Conservation (phyloP, 164 flowering plant genomes). For the Chimonanthus salicifolius region DNA sequence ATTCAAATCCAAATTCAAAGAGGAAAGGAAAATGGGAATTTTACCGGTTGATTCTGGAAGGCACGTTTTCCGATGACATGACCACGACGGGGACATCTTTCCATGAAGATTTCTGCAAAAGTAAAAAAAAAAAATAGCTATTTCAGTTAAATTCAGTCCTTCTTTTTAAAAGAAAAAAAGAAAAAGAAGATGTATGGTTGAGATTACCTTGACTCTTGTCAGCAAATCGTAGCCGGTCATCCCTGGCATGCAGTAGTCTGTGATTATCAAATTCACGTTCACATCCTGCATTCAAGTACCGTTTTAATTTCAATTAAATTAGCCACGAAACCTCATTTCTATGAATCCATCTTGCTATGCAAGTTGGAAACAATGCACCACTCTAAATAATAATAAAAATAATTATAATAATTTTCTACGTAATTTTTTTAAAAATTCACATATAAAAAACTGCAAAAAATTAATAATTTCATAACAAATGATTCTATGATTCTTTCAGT, state of each 20-base stretch:
- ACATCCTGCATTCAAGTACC: constrained; percentile 16
- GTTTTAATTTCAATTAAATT: background rate
- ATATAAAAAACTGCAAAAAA: too few relatives aligned
- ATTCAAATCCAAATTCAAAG: background rate
- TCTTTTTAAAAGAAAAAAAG: background rate
- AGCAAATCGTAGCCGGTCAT: constrained; percentile 51
- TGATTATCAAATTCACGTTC: constrained; percentile 37
- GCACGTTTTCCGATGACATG: constrained; percentile 93
- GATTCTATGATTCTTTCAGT: too few relatives aligned
- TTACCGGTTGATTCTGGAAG: constrained; percentile 82
- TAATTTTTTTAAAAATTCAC: too few relatives aligned
- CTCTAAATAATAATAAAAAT: too few relatives aligned
- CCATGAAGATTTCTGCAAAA: constrained; percentile 44
- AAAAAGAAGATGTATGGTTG: background rate
- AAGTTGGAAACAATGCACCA: background rate
- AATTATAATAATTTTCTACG: too few relatives aligned
- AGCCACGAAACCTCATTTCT: background rate
- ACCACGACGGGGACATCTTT: constrained; percentile 84
- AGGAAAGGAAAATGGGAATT: background rate
- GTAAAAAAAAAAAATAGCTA: background rate
- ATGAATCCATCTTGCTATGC: too few relatives aligned
- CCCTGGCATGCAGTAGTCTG: constrained; percentile 50
- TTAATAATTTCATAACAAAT: too few relatives aligned
- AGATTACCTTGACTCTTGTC: constrained; percentile 33
- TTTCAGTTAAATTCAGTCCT: background rate